Evolutionary conservation across 1,139 yeast genomes (phyloP).

Genomic region (Starmera stellimalicola): DNA sequence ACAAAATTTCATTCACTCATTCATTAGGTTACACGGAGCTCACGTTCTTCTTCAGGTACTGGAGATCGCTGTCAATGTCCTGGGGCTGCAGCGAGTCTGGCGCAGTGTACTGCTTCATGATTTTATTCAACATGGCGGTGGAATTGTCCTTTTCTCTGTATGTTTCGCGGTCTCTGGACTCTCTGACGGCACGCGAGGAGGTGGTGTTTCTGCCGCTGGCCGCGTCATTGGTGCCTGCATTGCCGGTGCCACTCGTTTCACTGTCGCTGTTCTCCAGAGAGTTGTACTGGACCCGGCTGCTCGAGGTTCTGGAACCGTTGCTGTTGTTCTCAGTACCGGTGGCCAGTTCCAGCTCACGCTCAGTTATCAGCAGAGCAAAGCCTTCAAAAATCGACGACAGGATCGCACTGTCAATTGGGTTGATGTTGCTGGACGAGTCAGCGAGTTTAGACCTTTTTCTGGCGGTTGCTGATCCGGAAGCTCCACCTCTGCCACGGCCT

Average conservation of each 20-base stretch:
- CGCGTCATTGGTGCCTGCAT: neutral
- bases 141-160: conserved; percentile 2
- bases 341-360: conserved; percentile 20
- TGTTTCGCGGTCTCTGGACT: conserved; percentile 4
- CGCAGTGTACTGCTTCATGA: conserved; percentile 20
- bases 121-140: conserved; percentile 11
- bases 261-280: conserved; percentile 9
- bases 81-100: conserved; percentile 21
- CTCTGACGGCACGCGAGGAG: conserved; percentile 8
- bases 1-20: neutral
- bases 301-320: neutral
- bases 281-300: neutral
- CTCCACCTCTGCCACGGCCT: conserved; percentile 1
- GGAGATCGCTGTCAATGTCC: conserved; percentile 23
- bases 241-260: too few relatives aligned
- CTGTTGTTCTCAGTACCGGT: conserved; percentile 15
- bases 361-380: conserved; percentile 19
- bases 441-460: conserved; percentile 3
- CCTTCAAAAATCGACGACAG: conserved; percentile 19
- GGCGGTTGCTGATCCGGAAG: neutral
- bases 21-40: neutral
- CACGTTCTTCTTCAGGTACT: conserved; percentile 6
- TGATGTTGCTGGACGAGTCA: neutral
- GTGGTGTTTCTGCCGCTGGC: conserved; percentile 3
- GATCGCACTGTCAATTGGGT: conserved; percentile 4